Conservation (phyloP, 2,329 filamentous ascomycete species). For the Colletotrichum sp. region DNA sequence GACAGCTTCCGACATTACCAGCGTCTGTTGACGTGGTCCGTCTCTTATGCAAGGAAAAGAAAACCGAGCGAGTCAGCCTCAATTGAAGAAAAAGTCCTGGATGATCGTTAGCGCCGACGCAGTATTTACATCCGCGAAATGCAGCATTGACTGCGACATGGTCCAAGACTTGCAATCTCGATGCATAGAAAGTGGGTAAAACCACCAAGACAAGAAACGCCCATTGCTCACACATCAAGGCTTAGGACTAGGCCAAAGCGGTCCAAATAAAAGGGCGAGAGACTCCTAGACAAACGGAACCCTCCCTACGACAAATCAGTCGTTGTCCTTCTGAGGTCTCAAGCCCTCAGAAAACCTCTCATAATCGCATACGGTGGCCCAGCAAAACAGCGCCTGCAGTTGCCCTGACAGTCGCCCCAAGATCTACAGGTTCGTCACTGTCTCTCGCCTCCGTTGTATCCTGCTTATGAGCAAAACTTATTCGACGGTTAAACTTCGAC, state of each 20-base stretch:
- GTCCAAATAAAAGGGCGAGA: background rate
- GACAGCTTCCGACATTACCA: background rate
- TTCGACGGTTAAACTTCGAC: background rate
- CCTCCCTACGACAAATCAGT: background rate
- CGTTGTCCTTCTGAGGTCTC: background rate
- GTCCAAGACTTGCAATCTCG: background rate
- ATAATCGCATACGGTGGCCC: background rate
- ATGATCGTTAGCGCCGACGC: too few species aligned
- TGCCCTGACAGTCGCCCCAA: background rate
- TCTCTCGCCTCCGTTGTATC: background rate
- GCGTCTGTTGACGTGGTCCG: too few species aligned
- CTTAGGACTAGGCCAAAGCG: background rate
- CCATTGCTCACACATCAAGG: background rate
- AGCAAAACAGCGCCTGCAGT: too few species aligned
- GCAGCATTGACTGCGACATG: background rate
- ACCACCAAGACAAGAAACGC: accelerated
- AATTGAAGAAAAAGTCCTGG: background rate
- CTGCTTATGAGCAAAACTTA: background rate
- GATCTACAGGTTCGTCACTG: background rate
- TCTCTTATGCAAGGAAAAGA: too few species aligned
- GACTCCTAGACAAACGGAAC: background rate
- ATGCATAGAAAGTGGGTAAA: background rate
- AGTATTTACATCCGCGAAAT: background rate
- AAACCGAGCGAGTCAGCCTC: too few species aligned
- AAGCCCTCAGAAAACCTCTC: background rate